Base-by-base conservation (phyloP, 164 flowering plant species). In the Liriodendron chinense region DNA sequence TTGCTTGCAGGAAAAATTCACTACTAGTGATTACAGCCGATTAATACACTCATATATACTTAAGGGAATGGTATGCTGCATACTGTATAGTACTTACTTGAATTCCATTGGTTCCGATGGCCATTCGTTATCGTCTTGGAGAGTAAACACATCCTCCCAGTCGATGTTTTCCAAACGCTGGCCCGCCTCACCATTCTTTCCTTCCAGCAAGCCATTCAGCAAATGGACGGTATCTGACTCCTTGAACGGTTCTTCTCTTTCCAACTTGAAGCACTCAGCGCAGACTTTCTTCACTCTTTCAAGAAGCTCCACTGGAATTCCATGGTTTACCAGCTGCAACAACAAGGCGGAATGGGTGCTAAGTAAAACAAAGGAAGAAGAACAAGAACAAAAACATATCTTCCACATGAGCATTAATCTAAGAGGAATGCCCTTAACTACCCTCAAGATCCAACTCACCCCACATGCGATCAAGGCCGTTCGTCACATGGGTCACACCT, bases 71-170 rank as follows among this genome's bases (percentile, higher is more conserved):
- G 43, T 3, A 34, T 34, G 43, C 43, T 34, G 43, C 43, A 34
- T 47, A 13, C 5, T 16, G n/a, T 47, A 26, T 18, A 4, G 43
- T 34, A 34, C 84, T 77, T 89, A 93, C 98, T 85, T 89, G 94
- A 91, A 94, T 48, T 81, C 86, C 0, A 83, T 80, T 24, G 86
- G 82, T 25, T 80, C 65, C 0, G 85, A 72, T 2, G 94, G 94
- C 96, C 97, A 90, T 23, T 90, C 87, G 62, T 81, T 80, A 57
- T 86, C 87, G 50, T 91, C 92, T 1, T 76, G 67, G 74, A 93
- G 90, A 77, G 80, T 81, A 82, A 90, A 74, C 23, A 86, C 93
- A 86, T 93, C 98, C 71, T 93, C 98, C 98, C 96, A 91, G 68
- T 93, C 98, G 25, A 86, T 75, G 77, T 84, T 78, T 72, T 93